Conservation (phyloP, 805 yeast species). For the Kurtzmaniella fragi region DNA sequence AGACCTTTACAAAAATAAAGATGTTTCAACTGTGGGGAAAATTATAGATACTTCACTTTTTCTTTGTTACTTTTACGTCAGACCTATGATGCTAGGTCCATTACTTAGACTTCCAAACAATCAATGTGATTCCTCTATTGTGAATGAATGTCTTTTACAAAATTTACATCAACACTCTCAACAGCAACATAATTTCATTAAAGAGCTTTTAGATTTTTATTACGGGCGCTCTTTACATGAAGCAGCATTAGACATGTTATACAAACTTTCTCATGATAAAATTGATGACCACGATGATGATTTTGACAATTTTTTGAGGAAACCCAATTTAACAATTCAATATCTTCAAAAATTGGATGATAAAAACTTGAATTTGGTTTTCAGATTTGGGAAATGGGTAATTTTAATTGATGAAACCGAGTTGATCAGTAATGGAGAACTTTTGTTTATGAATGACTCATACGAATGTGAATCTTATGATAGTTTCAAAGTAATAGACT, state of each 20-base stretch:
- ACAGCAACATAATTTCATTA: slow-evolving; percentile 38
- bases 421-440: slow-evolving; percentile 27
- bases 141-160: slow-evolving; percentile 46
- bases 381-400: slow-evolving; percentile 53
- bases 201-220: slow-evolving; percentile 76
- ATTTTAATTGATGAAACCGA: slow-evolving; percentile 12
- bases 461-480: slow-evolving; percentile 57
- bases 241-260: slow-evolving; percentile 61
- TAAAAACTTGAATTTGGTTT: slow-evolving; percentile 47
- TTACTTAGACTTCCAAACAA: slow-evolving; percentile 69
- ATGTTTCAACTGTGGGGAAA: slow-evolving; percentile 19
- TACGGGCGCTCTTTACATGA: slow-evolving; percentile 56
- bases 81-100: slow-evolving; percentile 76
- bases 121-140: slow-evolving; percentile 62
- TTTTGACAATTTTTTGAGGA: slow-evolving; percentile 23
- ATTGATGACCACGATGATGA: slow-evolving; percentile 13
- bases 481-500: slow-evolving; percentile 48
- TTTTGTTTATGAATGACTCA: slow-evolving; percentile 63
- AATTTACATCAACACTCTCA: slow-evolving; percentile 19
- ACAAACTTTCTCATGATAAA: slow-evolving; percentile 19
- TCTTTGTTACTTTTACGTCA: slow-evolving; percentile 62
- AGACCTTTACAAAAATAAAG: slow-evolving; percentile 31
- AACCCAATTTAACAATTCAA: slow-evolving; percentile 44
- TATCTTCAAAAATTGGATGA: slow-evolving; percentile 55
- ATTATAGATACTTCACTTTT: slow-evolving; percentile 78